These are phyloP conservation scores for Aspergillaceae sp. DNA, from an alignment of 2,329 filamentous ascomycete species.

Conservation along the genomic window DNA sequence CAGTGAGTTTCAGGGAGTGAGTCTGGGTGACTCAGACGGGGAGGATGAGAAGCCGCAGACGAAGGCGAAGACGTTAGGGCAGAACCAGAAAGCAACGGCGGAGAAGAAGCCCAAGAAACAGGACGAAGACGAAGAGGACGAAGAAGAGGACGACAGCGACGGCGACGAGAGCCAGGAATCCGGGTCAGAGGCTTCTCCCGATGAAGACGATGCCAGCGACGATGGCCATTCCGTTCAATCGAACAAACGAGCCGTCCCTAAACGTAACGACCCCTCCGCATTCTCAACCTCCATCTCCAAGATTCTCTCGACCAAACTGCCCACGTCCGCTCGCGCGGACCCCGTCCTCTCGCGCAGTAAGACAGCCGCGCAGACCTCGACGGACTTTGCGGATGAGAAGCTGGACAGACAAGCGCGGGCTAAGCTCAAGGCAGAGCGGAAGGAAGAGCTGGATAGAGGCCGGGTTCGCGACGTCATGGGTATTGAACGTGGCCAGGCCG, in stretches of 20 bases:
- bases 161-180: slow-evolving; percentile 20
- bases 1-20: slow-evolving; percentile 43
- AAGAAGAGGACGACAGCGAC: slow-evolving; percentile 16
- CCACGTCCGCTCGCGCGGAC: slow-evolving; percentile 70
- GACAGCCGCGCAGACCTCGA: slow-evolving; percentile 62
- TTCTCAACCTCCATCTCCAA: slow-evolving; percentile 91
- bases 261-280: slow-evolving; percentile 83
- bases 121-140: slow-evolving; percentile 8
- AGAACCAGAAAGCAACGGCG: slow-evolving; percentile 10
- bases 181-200: slow-evolving; percentile 20
- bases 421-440: slow-evolving; percentile 73
- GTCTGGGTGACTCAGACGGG: slow-evolving; percentile 41
- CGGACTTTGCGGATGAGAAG: slow-evolving; percentile 63
- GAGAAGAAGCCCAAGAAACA: slow-evolving; percentile 9
- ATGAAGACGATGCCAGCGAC: slow-evolving; percentile 32
- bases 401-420: slow-evolving; percentile 73
- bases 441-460: slow-evolving; percentile 71
- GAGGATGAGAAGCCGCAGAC: slow-evolving; percentile 21
- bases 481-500: slow-evolving; percentile 46
- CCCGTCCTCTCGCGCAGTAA: slow-evolving; percentile 83
- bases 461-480: slow-evolving; percentile 78
- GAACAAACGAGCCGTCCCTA: slow-evolving; percentile 39
- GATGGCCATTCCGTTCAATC: slow-evolving; percentile 29
- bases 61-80: slow-evolving; percentile 4
- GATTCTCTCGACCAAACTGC: slow-evolving; percentile 83